Evolutionary conservation across 2,329 filamentous ascomycete genomes (phyloP), one percentile per base, ranked within the genome.

Genomic region (Lasiodiplodia sp.): DNA sequence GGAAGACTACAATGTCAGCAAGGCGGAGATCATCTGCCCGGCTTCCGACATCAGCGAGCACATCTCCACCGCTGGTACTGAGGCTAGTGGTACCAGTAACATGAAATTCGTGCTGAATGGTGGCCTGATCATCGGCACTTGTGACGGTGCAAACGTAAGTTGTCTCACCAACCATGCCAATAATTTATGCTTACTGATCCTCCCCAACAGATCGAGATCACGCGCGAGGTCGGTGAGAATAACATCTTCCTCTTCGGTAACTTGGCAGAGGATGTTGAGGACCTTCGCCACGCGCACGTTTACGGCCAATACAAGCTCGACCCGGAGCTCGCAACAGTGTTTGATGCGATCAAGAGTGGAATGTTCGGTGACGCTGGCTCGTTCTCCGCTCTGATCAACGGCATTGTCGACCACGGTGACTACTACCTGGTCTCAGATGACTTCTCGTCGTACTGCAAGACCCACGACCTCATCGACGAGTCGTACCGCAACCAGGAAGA

Each of bases 101-200:
- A 99, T 99, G 96, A 99, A 99, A 82, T 99, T 99, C 80, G 96
- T 97, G 16, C 87, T 99, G 76, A 99, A 98, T 76, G 96, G 96
- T 72, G 96, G 96, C 72, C 85, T 99, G 70, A 97, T 99, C 76
- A 99, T 99, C 74, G 96, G 96, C 74, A 99, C 96, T 23, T 97
- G 95, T 78, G 96, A 99, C 76, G 96, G 96, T 78, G 96, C 96
- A 71, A 99, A 99, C 77, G 93, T 96, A 86, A 86, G 91, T 85
- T 6, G 2, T 31, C 28, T 28, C 53, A 4, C 37, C 25, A 21
- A 7, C 28, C 25, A 37, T 14, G 34, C 4, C 2, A 21, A 49
- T 25, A 4, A 2, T 28, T 51, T 10, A 58, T 23, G 55, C 66
- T 73, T 34, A 71, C 18, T 21, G 12, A n/a, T 40, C 28, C 25